Conservation (phyloP, 2,329 filamentous ascomycete genomes). For the Neurospora crassa region DNA sequence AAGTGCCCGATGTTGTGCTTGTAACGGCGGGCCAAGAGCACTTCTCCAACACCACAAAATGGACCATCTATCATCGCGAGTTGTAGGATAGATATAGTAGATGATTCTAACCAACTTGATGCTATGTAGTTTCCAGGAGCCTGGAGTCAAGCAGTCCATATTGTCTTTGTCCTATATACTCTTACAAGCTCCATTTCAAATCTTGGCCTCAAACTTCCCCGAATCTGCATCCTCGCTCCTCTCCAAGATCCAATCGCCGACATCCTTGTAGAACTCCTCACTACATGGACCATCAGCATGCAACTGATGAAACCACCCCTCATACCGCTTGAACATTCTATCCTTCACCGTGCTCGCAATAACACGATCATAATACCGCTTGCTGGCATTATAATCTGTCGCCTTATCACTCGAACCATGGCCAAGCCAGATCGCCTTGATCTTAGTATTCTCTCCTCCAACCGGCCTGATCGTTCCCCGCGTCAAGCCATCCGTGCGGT, state of each 20-base stretch:
- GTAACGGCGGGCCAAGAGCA: neutral
- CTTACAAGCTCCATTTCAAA: slow-evolving; percentile 18
- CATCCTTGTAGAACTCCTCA: slow-evolving; percentile 47
- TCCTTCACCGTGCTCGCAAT: slow-evolving; percentile 47
- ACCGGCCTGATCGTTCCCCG: slow-evolving; percentile 40
- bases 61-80: too few species aligned
- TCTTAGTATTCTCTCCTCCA: neutral
- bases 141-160: neutral
- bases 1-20: neutral
- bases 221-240: slow-evolving; percentile 19
- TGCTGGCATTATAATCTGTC: slow-evolving; percentile 55
- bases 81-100: neutral
- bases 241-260: slow-evolving; percentile 57
- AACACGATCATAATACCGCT: slow-evolving; percentile 48
- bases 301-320: slow-evolving; percentile 70
- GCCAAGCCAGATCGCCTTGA: slow-evolving; percentile 50
- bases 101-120: neutral
- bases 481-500: slow-evolving; percentile 55
- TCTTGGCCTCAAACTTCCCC: slow-evolving; percentile 24
- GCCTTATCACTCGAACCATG: slow-evolving; percentile 70
- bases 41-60: neutral
- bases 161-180: neutral
- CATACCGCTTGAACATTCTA: slow-evolving; percentile 62
- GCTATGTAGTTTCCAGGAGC: neutral
- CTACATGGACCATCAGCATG: slow-evolving; percentile 47